Evolutionary conservation across 73 alveolate genomes (phyloP), one percentile per base, ranked within the genome.

Genomic region (Symbiodinium natans): DNA sequence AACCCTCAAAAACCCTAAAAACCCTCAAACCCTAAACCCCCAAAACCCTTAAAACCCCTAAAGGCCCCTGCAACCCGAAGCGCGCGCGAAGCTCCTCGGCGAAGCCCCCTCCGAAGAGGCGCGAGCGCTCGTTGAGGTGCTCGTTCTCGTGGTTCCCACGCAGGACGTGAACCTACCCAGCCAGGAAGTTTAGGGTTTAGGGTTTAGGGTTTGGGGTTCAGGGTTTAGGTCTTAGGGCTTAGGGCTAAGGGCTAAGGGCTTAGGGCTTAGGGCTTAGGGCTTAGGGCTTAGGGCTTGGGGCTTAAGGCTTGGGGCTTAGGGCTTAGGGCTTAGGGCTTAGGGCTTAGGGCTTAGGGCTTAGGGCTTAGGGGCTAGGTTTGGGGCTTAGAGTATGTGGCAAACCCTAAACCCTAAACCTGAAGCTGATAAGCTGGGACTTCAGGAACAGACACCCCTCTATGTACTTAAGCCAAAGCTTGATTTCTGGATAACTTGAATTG

Each of bases 111-210:
- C 98, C 98, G 82, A 92, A 73, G 82, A 71, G 52, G 41, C 87
- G 88, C 41, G 98, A 41, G 89, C 98, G 98, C 89, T 92, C 98
- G 82, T 92, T 71, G 46, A 92, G 52, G 56, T 71, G 82, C 41
- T 71, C 98, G 54, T 74, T 92, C 82, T 92, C 98, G 41, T 92
- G 98, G 80, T 92, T 92, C 40, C 98, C 98, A 27, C 98, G 98
- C 80, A 92, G 54, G 63, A 92, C 54, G 56, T 92, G 98, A 40
- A 92, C 89, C 90, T 71, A 31, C n/a, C 4, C 17, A n/a, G n/a
- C n/a, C 23, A 52, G 68, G n/a, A n/a, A 52, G 17, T 6, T 43
- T 5, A 11, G 56, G 56, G 56, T 5, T 43, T n/a, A 21, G 59
- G 59, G 0, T 2, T 19, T 46, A n/a, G n/a, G n/a, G n/a, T 2